phyloP scores from a whole-genome alignment of 2,329 filamentous ascomycete species.

The Chaetomiaceae sp. region DNA sequence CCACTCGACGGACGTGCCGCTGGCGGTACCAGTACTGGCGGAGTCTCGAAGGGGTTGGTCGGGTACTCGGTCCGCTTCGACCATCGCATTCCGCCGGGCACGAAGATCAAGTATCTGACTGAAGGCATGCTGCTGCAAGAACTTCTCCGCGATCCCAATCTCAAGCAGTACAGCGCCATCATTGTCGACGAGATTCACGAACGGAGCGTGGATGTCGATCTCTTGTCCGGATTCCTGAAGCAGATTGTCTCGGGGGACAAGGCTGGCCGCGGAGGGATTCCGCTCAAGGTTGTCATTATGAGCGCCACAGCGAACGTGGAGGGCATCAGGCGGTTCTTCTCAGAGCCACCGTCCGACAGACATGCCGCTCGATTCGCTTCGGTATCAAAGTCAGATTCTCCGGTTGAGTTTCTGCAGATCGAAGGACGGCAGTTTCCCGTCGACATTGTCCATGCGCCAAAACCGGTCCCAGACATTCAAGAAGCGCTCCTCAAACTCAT shows the following conservation, averaged over 20 bases:
- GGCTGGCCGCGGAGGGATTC: constrained; percentile 61
- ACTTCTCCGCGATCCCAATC: constrained; percentile 74
- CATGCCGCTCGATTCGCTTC: neutral
- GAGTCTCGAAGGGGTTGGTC: constrained; percentile 52
- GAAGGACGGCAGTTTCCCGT: constrained; percentile 86
- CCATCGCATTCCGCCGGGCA: constrained; percentile 72
- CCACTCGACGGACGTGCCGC: constrained; percentile 33
- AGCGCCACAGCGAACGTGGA: constrained; percentile 92
- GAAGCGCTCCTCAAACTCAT: constrained; percentile 76
- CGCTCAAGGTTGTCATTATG: constrained; percentile 90
- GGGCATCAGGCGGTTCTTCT: constrained; percentile 70
- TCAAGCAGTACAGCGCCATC: constrained; percentile 81
- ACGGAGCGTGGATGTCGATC: constrained; percentile 86
- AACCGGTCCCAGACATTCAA: constrained; percentile 72
- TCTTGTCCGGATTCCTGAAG: constrained; percentile 82
- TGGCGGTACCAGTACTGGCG: constrained; percentile 21
- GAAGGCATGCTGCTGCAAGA: constrained; percentile 97
- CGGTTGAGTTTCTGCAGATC: constrained; percentile 53
- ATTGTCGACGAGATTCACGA: constrained; percentile 97
- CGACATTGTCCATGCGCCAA: constrained; percentile 65
- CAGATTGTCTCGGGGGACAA: constrained; percentile 61
- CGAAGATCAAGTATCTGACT: constrained; percentile 86
- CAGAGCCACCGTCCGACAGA: constrained; percentile 18
- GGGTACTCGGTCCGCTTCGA: constrained; percentile 97
- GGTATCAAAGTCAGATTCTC: constrained; percentile 14